Percentiles rank a stretch among this genome's conserved stretches.
These are phyloP conservation scores for Asterella californica DNA, from an alignment of 225 moss, liverwort and hornwort species.

Conservation along the genomic window DNA sequence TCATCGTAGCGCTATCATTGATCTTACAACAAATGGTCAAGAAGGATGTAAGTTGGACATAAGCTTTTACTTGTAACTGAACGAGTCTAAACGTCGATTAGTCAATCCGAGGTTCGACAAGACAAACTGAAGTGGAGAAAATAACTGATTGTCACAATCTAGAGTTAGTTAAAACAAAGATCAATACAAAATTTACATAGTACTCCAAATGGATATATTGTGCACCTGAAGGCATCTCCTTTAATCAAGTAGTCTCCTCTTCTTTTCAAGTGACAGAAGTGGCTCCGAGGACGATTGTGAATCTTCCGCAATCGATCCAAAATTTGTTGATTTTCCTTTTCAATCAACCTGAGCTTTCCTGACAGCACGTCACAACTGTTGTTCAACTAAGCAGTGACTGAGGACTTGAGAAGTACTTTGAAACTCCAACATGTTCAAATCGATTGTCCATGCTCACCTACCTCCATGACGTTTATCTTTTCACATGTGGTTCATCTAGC, in stretches of 20 bases:
- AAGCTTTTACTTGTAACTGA: background rate
- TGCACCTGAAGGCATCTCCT: constrained; percentile 48
- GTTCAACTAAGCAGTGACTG: background rate
- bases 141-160: too few species aligned
- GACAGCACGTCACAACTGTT: constrained; percentile 4
- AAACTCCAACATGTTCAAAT: too few species aligned
- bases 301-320: constrained; percentile 39
- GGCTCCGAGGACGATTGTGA: constrained; percentile 40
- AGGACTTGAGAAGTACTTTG: background rate
- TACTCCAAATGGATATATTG: background rate
- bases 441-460: background rate
- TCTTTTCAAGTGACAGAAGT: constrained; percentile 47
- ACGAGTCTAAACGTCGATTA: background rate
- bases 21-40: background rate
- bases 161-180: too few species aligned
- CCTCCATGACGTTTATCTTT: background rate
- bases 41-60: background rate
- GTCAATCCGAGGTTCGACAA: background rate
- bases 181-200: background rate
- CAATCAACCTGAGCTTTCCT: constrained; percentile 41
- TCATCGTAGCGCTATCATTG: background rate
- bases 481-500: background rate
- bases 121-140: background rate
- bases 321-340: constrained; percentile 39
- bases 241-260: constrained; percentile 40